phyloP scores from a whole-genome alignment of 768 basidiomycete genomes.

The Antrodiella citrinella region DNA sequence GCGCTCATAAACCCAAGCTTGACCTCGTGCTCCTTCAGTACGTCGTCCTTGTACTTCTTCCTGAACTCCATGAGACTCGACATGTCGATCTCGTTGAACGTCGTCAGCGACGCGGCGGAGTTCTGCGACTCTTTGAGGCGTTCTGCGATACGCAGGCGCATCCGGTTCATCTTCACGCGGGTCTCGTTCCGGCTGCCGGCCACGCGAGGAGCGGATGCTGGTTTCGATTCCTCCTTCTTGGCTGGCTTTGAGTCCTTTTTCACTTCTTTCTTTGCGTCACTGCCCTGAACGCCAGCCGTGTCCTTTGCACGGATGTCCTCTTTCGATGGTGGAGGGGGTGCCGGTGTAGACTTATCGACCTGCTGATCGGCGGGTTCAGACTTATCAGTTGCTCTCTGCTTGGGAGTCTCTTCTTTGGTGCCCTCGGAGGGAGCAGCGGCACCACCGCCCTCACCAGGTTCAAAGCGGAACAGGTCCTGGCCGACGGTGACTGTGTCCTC shows the following conservation, averaged over 20 bases:
- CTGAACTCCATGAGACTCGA: conserved; percentile 90
- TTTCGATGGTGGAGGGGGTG: conserved; percentile 35
- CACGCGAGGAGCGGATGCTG: conserved; percentile 25
- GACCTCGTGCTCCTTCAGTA: conserved; percentile 87
- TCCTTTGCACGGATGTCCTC: conserved; percentile 19
- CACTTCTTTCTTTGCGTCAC: conserved; percentile 26
- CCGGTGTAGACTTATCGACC: conserved; percentile 35
- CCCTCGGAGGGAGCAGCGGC: conserved; percentile 15
- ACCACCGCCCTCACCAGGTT: conserved; percentile 47
- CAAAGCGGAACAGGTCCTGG: conserved; percentile 88
- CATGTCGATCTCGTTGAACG: conserved; percentile 99
- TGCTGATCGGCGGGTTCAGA: conserved; percentile 41
- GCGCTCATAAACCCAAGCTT: conserved; percentile 99
- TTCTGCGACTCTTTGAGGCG: conserved; percentile 98
- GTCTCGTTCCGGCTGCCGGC: conserved; percentile 74
- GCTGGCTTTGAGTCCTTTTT: conserved; percentile 24
- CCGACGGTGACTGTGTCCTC: conserved; percentile 94
- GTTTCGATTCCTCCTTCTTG: conserved; percentile 19
- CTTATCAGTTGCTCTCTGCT: conserved; percentile 29
- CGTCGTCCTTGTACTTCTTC: conserved; percentile 84
- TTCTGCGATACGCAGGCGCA: conserved; percentile 95
- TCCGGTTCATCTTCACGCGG: conserved; percentile 97
- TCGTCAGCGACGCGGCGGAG: conserved; percentile 91
- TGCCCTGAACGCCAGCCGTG: conserved; percentile 23
- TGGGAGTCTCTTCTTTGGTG: conserved; percentile 13